Percentiles rank a stretch among this genome's conserved stretches.
phyloP scores from a whole-genome alignment of 2,329 filamentous ascomycete species.

The Tolypocladium nubicola region DNA sequence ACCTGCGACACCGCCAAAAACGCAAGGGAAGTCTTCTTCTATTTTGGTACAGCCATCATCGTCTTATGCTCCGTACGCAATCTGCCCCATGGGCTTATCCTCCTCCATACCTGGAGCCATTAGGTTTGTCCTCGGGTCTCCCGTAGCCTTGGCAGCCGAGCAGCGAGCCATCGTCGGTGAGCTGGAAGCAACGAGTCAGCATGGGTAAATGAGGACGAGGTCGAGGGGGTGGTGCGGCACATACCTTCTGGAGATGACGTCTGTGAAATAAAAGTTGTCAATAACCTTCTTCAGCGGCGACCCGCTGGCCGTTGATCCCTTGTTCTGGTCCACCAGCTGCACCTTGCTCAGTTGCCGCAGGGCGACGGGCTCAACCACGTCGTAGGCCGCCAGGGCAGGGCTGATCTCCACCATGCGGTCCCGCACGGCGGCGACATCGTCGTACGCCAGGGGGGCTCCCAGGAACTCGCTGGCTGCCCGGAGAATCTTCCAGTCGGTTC shows the following conservation, averaged over 20 bases:
- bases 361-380: constrained; percentile 75
- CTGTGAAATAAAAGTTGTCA: constrained; percentile 97
- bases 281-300: constrained; percentile 73
- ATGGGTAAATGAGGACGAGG: not conserved
- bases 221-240: constrained; percentile 19
- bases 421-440: constrained; percentile 78
- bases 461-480: constrained; percentile 88
- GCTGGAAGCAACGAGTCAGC: constrained; percentile 35
- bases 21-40: constrained; percentile 21
- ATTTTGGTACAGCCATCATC: constrained; percentile 22
- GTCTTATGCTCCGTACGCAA: constrained; percentile 45
- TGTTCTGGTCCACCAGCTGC: constrained; percentile 93
- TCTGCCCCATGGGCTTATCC: constrained; percentile 50
- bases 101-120: constrained; percentile 63
- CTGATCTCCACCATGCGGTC: constrained; percentile 95
- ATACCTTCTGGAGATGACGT: constrained; percentile 91
- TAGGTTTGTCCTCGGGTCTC: constrained; percentile 68
- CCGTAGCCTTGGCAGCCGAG: constrained; percentile 80
- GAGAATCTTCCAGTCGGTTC: constrained; percentile 99
- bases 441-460: constrained; percentile 77
- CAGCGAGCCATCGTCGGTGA: constrained; percentile 98
- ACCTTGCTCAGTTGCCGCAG: constrained; percentile 75
- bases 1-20: constrained; percentile 13
- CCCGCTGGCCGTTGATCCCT: constrained; percentile 66
- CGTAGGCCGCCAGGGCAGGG: constrained; percentile 80